These are phyloP conservation scores for Nicotiana tabacum DNA, from an alignment of 257 asterid species.

Conservation along the genomic window DNA sequence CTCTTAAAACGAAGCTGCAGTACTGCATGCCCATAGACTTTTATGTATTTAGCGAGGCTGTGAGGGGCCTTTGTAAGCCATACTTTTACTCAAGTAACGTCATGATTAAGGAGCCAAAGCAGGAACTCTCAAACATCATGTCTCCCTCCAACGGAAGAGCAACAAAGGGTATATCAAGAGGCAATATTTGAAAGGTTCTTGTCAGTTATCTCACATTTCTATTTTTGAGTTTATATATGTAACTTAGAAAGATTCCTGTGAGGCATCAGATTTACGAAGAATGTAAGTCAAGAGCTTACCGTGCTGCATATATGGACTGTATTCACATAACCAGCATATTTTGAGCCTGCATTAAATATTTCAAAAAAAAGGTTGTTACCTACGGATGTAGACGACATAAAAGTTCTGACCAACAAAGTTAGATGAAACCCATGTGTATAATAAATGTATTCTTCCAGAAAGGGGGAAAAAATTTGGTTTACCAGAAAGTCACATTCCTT, in stretches of 20 bases:
- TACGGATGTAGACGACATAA: neutral
- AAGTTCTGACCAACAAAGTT: neutral
- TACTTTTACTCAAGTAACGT: neutral
- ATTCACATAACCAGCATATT: constrained; percentile 86
- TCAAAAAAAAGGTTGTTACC: neutral
- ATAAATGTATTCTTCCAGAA: neutral
- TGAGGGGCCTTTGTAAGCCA: neutral
- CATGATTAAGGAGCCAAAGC: neutral
- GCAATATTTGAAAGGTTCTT: neutral
- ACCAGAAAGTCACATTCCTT: neutral
- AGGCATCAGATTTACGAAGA: neutral
- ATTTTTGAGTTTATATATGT: neutral
- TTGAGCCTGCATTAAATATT: constrained; percentile 59
- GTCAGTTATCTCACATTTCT: neutral
- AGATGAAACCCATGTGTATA: neutral
- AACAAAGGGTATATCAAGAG: neutral
- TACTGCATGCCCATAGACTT: neutral
- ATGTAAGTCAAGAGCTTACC: constrained; percentile 40
- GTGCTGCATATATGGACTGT: constrained; percentile 83
- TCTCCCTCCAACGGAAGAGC: neutral
- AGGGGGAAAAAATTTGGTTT: neutral
- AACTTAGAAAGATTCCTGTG: neutral
- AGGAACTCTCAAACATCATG: neutral
- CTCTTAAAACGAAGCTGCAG: neutral
- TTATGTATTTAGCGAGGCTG: neutral